Evolutionary conservation across 768 basidiomycete genomes (phyloP).

Genomic region (Pilatotrama ljubarskyi): DNA sequence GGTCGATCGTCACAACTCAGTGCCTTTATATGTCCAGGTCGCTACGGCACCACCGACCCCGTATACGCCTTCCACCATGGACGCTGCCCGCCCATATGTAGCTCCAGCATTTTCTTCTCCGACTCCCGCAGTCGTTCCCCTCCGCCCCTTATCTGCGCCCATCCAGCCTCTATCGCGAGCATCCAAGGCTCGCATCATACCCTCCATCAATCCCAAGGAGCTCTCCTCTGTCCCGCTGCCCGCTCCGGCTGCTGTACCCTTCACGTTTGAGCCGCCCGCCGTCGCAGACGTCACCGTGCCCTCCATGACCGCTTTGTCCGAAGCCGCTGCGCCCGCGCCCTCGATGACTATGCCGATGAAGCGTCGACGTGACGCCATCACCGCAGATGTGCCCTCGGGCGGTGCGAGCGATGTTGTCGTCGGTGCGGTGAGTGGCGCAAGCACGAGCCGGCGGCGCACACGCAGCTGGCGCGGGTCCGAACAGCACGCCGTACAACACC

Average conservation of each 20-base stretch:
- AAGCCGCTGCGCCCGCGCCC: neutral
- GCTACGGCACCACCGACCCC: conserved; percentile 26
- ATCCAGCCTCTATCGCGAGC: conserved; percentile 21
- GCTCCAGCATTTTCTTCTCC: conserved; percentile 20
- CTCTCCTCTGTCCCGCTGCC: conserved; percentile 26
- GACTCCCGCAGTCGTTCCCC: conserved; percentile 21
- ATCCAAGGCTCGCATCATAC: conserved; percentile 32
- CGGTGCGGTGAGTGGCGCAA: conserved; percentile 31
- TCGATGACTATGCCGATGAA: conserved; percentile 37
- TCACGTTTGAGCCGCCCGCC: conserved; percentile 28
- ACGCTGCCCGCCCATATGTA: conserved; percentile 13
- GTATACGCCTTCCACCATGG: conserved; percentile 29
- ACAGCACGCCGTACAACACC: conserved; percentile 33
- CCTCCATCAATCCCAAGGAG: conserved; percentile 31
- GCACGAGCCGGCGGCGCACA: conserved; percentile 52
- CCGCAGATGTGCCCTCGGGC: conserved; percentile 51
- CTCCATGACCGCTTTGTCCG: conserved; percentile 45
- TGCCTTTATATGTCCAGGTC: neutral
- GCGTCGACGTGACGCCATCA: conserved; percentile 77
- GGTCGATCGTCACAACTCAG: neutral
- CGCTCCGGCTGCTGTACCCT: conserved; percentile 28
- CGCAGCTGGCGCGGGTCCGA: conserved; percentile 44
- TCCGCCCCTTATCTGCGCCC: conserved; percentile 16
- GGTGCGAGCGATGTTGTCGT: conserved; percentile 38
- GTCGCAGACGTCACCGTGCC: conserved; percentile 34